These are phyloP conservation scores for Penicillium nucicola DNA, from an alignment of 495 filamentous ascomycete genomes.

Conservation along the genomic window DNA sequence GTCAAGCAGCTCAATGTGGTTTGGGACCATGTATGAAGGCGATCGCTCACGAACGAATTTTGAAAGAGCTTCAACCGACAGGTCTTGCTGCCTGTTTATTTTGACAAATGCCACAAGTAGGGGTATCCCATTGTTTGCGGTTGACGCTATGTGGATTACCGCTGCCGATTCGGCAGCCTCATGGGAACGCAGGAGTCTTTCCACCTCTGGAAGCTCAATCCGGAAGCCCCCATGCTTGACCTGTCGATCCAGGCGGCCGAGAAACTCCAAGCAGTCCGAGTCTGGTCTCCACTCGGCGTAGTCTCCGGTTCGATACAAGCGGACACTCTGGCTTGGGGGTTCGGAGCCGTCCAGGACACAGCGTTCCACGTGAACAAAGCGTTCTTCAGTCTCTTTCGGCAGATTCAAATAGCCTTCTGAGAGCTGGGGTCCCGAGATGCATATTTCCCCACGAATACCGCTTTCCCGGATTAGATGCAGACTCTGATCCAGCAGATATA, in stretches of 20 bases:
- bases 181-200: slow-evolving; percentile 5
- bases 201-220: slow-evolving; percentile 42
- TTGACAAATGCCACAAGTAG: background rate
- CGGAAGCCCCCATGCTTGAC: slow-evolving; percentile 38
- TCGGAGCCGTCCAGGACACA: too few relatives aligned
- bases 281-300: slow-evolving; percentile 18
- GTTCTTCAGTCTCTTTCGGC: too few relatives aligned
- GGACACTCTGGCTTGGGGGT: background rate
- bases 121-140: background rate
- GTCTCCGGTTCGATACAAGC: slow-evolving; percentile 24
- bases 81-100: too few relatives aligned
- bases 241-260: slow-evolving; percentile 41
- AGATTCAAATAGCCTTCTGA: too few relatives aligned
- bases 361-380: too few relatives aligned
- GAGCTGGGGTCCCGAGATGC: too few relatives aligned
- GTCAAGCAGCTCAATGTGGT: background rate
- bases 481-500: too few relatives aligned
- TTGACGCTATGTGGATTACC: background rate
- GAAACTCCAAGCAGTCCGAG: slow-evolving; percentile 31
- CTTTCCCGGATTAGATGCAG: too few relatives aligned
- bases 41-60: background rate
- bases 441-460: too few relatives aligned
- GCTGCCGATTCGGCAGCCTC: too few relatives aligned
- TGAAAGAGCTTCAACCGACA: too few relatives aligned
- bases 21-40: background rate